phyloP scores from a whole-genome alignment of 495 filamentous ascomycete genomes.

The Apiosordaria backusii region DNA sequence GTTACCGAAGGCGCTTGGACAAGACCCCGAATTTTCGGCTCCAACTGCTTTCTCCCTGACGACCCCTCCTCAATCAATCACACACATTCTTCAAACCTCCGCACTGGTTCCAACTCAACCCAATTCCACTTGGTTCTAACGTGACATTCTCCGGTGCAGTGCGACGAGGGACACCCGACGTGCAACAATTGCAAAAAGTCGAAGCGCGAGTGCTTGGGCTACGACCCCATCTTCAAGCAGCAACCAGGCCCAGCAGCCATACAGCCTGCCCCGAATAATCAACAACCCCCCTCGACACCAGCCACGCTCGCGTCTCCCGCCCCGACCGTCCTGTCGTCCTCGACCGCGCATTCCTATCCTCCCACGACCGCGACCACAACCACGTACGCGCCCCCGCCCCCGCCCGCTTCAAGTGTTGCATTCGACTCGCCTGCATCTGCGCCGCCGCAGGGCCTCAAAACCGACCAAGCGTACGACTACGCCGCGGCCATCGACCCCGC shows the following conservation, averaged over 20 bases:
- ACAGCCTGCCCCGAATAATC: constrained; percentile 57
- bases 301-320: constrained; percentile 29
- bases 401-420: constrained; percentile 26
- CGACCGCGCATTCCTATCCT: constrained; percentile 31
- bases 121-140: constrained; percentile 15
- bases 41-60: constrained; percentile 8
- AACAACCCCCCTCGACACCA: constrained; percentile 28
- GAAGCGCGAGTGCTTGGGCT: constrained; percentile 94
- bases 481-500: constrained; percentile 71
- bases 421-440: constrained; percentile 40
- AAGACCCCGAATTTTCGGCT: constrained; percentile 13
- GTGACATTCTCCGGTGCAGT: constrained; percentile 50
- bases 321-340: constrained; percentile 24
- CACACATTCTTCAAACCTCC: not conserved
- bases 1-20: constrained; percentile 10
- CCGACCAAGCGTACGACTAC: constrained; percentile 62
- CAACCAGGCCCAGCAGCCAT: constrained; percentile 74
- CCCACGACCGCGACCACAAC: constrained; percentile 33
- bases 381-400: constrained; percentile 14
- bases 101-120: not conserved
- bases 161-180: constrained; percentile 90
- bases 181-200: constrained; percentile 98
- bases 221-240: constrained; percentile 96
- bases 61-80: constrained; percentile 1
- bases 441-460: constrained; percentile 55